phyloP scores from a whole-genome alignment of 169 alveolate species.

The Plasmodium vivax region DNA sequence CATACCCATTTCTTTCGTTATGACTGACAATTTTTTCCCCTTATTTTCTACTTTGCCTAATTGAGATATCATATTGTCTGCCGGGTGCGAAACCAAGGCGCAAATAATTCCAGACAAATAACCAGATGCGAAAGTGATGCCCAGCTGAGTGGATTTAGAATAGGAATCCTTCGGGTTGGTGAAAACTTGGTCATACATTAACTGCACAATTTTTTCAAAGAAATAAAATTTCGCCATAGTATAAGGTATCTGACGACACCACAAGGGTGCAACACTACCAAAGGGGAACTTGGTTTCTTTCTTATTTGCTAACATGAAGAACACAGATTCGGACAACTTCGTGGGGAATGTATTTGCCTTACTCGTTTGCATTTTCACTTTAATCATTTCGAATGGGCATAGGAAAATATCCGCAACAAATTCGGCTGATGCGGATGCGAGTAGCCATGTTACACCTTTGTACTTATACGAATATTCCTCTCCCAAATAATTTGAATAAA shows the following conservation, averaged over 20 bases:
- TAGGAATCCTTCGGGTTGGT: conserved; percentile 91
- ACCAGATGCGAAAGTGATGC: conserved; percentile 96
- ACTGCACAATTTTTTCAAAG: conserved; percentile 94
- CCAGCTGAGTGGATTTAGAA: conserved; percentile 91
- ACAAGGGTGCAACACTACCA: conserved; percentile 93
- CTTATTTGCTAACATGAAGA: conserved; percentile 82
- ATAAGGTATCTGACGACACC: conserved; percentile 96
- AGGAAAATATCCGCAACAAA: conserved; percentile 97
- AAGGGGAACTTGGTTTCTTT: conserved; percentile 91
- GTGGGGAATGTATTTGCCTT: conserved; percentile 89
- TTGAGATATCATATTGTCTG: conserved; percentile 96
- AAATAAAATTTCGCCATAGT: conserved; percentile 98
- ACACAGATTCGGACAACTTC: conserved; percentile 85
- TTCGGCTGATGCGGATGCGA: conserved; percentile 99
- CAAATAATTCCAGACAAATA: conserved; percentile 96
- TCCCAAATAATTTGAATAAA: conserved; percentile 89
- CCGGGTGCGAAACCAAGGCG: conserved; percentile 98
- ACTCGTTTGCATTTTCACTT: conserved; percentile 94
- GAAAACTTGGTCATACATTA: conserved; percentile 91
- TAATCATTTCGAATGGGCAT: conserved; percentile 98
- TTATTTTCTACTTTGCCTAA: conserved; percentile 89
- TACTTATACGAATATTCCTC: conserved; percentile 88
- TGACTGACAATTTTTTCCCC: conserved; percentile 83
- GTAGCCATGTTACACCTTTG: conserved; percentile 94
- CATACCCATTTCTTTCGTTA: conserved; percentile 83